A percentile compares a stretch with the other conserved stretches of the same genome.
Evolutionary conservation across 202 grass and related monocot species (phyloP).

Genomic region (Carex sylvatica): DNA sequence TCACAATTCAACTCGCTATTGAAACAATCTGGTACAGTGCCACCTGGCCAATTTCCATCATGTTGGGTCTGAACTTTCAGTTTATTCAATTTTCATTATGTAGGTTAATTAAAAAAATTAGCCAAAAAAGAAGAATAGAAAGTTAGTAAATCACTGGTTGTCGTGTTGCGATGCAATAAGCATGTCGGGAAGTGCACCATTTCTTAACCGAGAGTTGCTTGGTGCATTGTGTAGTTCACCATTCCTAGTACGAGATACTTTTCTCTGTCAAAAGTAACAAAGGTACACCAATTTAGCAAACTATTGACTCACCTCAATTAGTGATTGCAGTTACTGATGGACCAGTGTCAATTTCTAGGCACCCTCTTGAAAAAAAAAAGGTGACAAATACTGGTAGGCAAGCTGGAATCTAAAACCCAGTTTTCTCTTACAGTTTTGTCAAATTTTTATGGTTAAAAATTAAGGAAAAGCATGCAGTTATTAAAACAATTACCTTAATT

Average conservation of each 20-base stretch:
- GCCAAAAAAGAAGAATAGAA: background rate
- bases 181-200: constrained; percentile 51
- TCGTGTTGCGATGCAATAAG: constrained; percentile 43
- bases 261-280: constrained; percentile 65
- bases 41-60: background rate
- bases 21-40: background rate
- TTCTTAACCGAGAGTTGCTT: constrained; percentile 39
- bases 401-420: background rate
- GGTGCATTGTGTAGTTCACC: constrained; percentile 45
- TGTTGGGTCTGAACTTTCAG: background rate
- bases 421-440: constrained; percentile 1
- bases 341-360: background rate
- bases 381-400: background rate
- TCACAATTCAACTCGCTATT: background rate
- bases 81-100: background rate
- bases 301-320: constrained; percentile 24
- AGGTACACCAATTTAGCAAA: constrained; percentile 17
- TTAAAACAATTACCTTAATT: constrained; percentile 65
- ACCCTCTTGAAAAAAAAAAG: background rate
- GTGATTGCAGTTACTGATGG: constrained; percentile 13
- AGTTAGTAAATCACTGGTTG: constrained; percentile 47
- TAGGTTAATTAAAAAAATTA: background rate
- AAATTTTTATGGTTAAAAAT: constrained; percentile 6
- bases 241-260: constrained; percentile 57
- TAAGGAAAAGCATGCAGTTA: constrained; percentile 13